These are phyloP conservation scores for Volvox reticuliferus DNA, from an alignment of 139 green algal species.

Conservation along the genomic window DNA sequence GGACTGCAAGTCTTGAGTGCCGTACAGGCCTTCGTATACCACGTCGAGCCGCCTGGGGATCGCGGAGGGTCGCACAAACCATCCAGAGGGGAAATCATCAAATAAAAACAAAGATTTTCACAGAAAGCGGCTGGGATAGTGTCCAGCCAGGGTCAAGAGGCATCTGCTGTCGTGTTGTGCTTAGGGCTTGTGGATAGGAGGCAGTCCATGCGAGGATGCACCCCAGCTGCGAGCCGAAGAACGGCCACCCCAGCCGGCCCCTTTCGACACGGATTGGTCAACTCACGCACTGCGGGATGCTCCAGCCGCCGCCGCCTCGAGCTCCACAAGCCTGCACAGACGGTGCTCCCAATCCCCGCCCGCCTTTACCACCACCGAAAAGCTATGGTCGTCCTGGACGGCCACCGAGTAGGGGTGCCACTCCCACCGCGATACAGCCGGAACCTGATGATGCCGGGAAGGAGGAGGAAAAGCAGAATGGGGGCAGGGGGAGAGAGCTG, in stretches of 20 bases:
- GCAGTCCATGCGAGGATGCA: too few species aligned
- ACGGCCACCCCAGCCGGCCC: too few species aligned
- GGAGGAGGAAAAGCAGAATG: too few species aligned
- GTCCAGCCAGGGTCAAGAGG: too few species aligned
- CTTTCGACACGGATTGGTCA: too few species aligned
- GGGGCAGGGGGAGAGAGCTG: too few species aligned
- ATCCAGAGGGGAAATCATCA: too few species aligned
- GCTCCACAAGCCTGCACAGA: neutral
- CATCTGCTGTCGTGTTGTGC: too few species aligned
- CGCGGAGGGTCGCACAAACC: neutral
- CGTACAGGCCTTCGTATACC: constrained; percentile 39
- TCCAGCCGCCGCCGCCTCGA: neutral
- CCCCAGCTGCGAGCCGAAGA: too few species aligned
- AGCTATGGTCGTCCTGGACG: constrained; percentile 5
- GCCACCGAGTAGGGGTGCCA: constrained; percentile 46
- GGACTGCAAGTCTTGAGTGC: constrained; percentile 36
- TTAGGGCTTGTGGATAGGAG: too few species aligned
- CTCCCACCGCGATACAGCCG: constrained; percentile 30
- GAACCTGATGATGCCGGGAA: neutral
- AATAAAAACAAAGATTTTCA: too few species aligned
- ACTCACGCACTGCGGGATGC: constrained; percentile 1
- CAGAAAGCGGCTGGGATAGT: too few species aligned
- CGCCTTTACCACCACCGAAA: constrained; percentile 38
- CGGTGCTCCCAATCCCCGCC: constrained; percentile 40
- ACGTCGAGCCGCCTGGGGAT: constrained; percentile 18